Evolutionary conservation across 768 basidiomycete genomes (phyloP).

Genomic region (Tricholoma furcatifolium): DNA sequence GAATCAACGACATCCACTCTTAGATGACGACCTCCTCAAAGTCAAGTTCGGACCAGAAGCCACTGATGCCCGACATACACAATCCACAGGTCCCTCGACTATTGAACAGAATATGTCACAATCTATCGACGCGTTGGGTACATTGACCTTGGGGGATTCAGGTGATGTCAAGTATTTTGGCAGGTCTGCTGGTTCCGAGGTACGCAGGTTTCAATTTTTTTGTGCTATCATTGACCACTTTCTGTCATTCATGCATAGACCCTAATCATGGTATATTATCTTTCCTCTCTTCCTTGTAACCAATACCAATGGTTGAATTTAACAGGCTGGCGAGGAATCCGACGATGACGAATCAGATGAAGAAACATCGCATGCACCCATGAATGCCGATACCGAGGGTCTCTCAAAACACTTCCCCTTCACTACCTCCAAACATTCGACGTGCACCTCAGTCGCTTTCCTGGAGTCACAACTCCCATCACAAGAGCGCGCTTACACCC

Average conservation of each 20-base stretch:
- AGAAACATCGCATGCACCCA: conserved; percentile 11
- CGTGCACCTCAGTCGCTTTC: conserved; percentile 26
- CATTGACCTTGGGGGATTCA: conserved; percentile 57
- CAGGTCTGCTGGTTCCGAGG: conserved; percentile 63
- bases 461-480: conserved; percentile 44
- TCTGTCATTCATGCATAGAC: conserved; percentile 25
- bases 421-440: conserved; percentile 30
- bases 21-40: conserved; percentile 51
- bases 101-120: conserved; percentile 34
- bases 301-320: not conserved
- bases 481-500: conserved; percentile 36
- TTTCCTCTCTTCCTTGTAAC: not conserved
- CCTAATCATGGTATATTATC: conserved; percentile 35
- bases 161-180: conserved; percentile 68
- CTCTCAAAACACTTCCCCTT: conserved; percentile 43
- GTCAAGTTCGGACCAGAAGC: conserved; percentile 60
- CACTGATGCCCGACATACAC: conserved; percentile 24
- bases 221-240: not conserved
- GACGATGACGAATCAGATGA: conserved; percentile 27
- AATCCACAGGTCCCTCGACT: conserved; percentile 2
- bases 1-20: conserved; percentile 56
- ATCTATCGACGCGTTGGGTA: conserved; percentile 59
- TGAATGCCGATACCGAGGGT: conserved; percentile 33
- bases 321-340: conserved; percentile 27
- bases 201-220: conserved; percentile 18